phyloP scores from a whole-genome alignment of 2,329 filamentous ascomycete species.

The Aciculosporium take region DNA sequence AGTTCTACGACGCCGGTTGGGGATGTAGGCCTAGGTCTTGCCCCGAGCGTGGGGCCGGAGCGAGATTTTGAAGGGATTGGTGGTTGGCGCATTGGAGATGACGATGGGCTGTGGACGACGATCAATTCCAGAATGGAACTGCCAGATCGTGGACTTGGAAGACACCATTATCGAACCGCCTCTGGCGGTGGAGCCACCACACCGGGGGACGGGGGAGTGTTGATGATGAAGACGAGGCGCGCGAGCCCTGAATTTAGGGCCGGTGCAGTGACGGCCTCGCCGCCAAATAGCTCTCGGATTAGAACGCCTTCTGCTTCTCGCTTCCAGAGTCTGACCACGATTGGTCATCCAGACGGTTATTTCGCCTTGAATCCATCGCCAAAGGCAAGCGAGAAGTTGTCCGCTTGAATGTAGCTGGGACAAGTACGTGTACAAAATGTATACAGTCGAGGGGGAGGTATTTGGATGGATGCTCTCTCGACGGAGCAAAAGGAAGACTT shows the following conservation, averaged over 20 bases:
- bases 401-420: too few relatives aligned
- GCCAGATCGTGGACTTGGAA: slow-evolving; percentile 25
- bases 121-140: slow-evolving; percentile 39
- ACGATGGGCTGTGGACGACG: slow-evolving; percentile 35
- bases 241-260: slow-evolving; percentile 20
- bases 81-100: slow-evolving; percentile 36
- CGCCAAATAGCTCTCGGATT: slow-evolving; percentile 33
- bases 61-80: slow-evolving; percentile 47
- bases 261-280: slow-evolving; percentile 12
- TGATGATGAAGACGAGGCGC: slow-evolving; percentile 29
- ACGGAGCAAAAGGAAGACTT: too few relatives aligned
- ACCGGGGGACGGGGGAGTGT: slow-evolving; percentile 25
- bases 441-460: too few relatives aligned
- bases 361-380: slow-evolving; percentile 24
- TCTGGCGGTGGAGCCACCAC: slow-evolving; percentile 24
- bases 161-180: slow-evolving; percentile 29
- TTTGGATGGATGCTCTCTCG: too few relatives aligned
- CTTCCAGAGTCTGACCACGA: slow-evolving; percentile 14
- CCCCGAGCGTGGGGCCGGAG: slow-evolving; percentile 34
- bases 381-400: slow-evolving; percentile 17
- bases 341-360: slow-evolving; percentile 24
- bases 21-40: slow-evolving; percentile 25
- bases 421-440: too few relatives aligned
- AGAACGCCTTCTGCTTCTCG: slow-evolving; percentile 32
- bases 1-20: slow-evolving; percentile 21